These are phyloP conservation scores for Orbilia blumenaviensis DNA, from an alignment of 2,329 filamentous ascomycete genomes.

Conservation along the genomic window DNA sequence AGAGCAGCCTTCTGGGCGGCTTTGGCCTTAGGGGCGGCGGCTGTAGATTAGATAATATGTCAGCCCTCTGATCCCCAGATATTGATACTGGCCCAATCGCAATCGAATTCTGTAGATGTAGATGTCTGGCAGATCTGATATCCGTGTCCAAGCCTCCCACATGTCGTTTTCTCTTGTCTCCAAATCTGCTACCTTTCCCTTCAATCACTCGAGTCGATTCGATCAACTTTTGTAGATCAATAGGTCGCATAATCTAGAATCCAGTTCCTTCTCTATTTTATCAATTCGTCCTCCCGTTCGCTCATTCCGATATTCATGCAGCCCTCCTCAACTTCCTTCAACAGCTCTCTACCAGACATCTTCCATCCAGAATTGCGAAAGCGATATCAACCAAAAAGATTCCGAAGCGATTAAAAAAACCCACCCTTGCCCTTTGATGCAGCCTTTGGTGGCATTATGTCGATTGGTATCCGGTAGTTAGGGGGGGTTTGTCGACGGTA, in stretches of 20 bases:
- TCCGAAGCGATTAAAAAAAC: slow-evolving; percentile 16
- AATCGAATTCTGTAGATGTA: slow-evolving; percentile 36
- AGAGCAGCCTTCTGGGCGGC: slow-evolving; percentile 95
- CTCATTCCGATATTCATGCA: not conserved
- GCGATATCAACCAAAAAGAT: slow-evolving; percentile 10
- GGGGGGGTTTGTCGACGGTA: slow-evolving; percentile 34
- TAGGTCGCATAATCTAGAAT: not conserved
- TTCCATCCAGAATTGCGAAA: slow-evolving; percentile 39
- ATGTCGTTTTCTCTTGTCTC: not conserved
- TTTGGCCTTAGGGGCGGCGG: slow-evolving; percentile 82
- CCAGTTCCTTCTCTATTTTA: not conserved
- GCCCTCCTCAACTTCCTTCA: not conserved
- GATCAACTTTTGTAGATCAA: not conserved
- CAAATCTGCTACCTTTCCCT: not conserved
- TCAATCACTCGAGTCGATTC: not conserved
- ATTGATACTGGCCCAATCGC: not conserved
- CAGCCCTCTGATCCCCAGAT: not conserved
- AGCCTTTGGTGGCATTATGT: slow-evolving; percentile 53
- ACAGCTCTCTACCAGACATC: slow-evolving; percentile 9
- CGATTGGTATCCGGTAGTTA: slow-evolving; percentile 30
- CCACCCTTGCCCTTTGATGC: slow-evolving; percentile 50
- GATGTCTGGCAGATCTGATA: slow-evolving; percentile 26
- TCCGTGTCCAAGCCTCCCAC: not conserved
- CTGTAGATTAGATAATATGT: slow-evolving; percentile 61
- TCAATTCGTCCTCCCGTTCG: not conserved